Evolutionary conservation across 208 protist genomes (phyloP), one percentile per base, ranked within the genome.

Genomic region (Cochliopodium minus): DNA sequence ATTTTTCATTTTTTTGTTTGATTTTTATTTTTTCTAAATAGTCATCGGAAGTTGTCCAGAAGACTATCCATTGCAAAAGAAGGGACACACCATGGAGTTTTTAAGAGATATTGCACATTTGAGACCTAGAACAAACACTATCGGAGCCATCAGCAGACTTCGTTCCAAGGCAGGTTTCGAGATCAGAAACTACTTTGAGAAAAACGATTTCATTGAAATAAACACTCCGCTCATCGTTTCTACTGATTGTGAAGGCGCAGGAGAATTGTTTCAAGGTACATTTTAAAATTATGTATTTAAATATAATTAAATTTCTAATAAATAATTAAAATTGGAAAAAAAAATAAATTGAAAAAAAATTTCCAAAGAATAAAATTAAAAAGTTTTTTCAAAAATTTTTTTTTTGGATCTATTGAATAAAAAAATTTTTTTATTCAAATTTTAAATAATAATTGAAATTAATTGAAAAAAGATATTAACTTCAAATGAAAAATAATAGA

Each of bases 201-300:
- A 40, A 11, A 20, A 64, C 7, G 70, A 66, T 25, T 87, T 84
- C 58, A 26, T 74, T 22, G 42, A 82, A 36, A 64, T 86, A 11
- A 66, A 80, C 33, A 85, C 81, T 34, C 82, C 82, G 3, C 49
- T 87, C 28, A 61, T 88, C n/a, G 87, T 81, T 9, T 51, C 71
- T 1, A 73, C 34, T 26, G 82, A 88, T 64, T 87, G 81, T 70
- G 82, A 88, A 60, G 82, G 82, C 52, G 82, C 79, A 40, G 82
- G 82, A 9, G 81, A 86, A 52, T 80, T 81, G 70, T 86, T 88
- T 52, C 55, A 62, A 42, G 67, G 83, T 1, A 42, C 42, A n/a
- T 36, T 30, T 3, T 7, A 23, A 36, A 5, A 52, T 26, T 9
- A 55, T 26, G 20, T 7, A 23, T 4, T 46, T n/a, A 46, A 46